Evolutionary conservation across 805 yeast genomes (phyloP).

Genomic region (Ogataea pignaliae): DNA sequence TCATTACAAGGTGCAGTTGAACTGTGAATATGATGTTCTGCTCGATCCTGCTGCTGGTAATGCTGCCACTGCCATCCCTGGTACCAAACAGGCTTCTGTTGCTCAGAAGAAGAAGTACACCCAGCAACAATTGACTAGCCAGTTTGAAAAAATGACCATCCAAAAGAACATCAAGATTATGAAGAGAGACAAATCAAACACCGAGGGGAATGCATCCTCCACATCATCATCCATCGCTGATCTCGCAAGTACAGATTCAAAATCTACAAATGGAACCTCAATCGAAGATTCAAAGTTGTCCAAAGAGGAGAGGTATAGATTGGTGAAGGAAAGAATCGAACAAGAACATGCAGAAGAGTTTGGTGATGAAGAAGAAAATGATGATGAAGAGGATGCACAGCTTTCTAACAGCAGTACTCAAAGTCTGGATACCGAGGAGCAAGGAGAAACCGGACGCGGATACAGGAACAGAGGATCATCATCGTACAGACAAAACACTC

Average conservation of each 20-base stretch:
- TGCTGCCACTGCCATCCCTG: constrained; percentile 5
- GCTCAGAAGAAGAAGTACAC: neutral
- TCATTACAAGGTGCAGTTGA: constrained; percentile 13
- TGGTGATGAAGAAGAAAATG: constrained; percentile 18
- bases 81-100: neutral
- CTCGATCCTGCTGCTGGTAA: constrained; percentile 6
- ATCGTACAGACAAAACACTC: neutral
- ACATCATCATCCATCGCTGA: too few relatives aligned
- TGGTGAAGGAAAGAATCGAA: constrained; percentile 33
- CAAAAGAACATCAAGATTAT: constrained; percentile 12
- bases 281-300: constrained; percentile 34
- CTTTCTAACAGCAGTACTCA: too few relatives aligned
- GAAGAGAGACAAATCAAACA: constrained; percentile 7
- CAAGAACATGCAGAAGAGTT: constrained; percentile 27
- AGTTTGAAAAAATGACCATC: constrained; percentile 1
- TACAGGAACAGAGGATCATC: neutral
- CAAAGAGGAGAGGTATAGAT: constrained; percentile 40
- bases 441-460: constrained; percentile 3
- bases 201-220: too few relatives aligned
- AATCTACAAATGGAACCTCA: constrained; percentile 5
- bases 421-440: constrained; percentile 15
- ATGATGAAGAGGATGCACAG: constrained; percentile 25
- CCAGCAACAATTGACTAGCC: neutral
- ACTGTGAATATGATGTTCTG: constrained; percentile 3
- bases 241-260: neutral